Percentiles rank a stretch among this genome's conserved stretches.
phyloP scores from a whole-genome alignment of 495 filamentous ascomycete species.

The Penicilliopsis zonata region DNA sequence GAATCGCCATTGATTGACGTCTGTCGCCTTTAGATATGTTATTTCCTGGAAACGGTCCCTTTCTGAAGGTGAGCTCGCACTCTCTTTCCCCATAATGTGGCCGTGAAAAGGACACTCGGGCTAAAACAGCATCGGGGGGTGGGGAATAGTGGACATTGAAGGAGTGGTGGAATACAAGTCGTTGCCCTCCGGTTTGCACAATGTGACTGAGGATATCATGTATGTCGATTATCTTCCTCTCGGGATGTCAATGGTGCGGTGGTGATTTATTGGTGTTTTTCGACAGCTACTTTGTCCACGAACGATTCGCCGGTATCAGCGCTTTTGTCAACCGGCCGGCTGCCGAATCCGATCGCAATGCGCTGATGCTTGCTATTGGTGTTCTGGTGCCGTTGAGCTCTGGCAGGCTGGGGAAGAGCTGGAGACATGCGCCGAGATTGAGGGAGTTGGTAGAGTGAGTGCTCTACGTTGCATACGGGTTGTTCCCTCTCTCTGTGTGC shows the following conservation, averaged over 20 bases:
- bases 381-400: constrained; percentile 76
- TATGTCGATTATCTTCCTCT: constrained; percentile 30
- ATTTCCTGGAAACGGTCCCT: constrained; percentile 73
- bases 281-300: constrained; percentile 73
- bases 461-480: neutral
- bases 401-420: constrained; percentile 76
- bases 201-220: constrained; percentile 78
- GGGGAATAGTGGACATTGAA: constrained; percentile 58
- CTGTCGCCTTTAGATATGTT: constrained; percentile 44
- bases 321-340: constrained; percentile 83
- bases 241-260: too few relatives aligned
- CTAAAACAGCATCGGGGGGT: constrained; percentile 14
- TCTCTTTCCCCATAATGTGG: constrained; percentile 5
- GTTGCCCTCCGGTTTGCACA: constrained; percentile 84
- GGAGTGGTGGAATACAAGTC: constrained; percentile 91
- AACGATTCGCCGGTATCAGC: constrained; percentile 76
- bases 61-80: constrained; percentile 37
- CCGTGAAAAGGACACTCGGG: constrained; percentile 1
- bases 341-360: constrained; percentile 67
- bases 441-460: constrained; percentile 61
- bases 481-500: neutral
- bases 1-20: constrained; percentile 7
- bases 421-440: constrained; percentile 72
- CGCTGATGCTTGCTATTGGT: constrained; percentile 84
- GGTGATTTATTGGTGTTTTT: too few relatives aligned